Evolutionary conservation across 1,284 basidiomycete genomes (phyloP), one percentile per base, ranked within the genome.

Genomic region (Thelephora terrestris): DNA sequence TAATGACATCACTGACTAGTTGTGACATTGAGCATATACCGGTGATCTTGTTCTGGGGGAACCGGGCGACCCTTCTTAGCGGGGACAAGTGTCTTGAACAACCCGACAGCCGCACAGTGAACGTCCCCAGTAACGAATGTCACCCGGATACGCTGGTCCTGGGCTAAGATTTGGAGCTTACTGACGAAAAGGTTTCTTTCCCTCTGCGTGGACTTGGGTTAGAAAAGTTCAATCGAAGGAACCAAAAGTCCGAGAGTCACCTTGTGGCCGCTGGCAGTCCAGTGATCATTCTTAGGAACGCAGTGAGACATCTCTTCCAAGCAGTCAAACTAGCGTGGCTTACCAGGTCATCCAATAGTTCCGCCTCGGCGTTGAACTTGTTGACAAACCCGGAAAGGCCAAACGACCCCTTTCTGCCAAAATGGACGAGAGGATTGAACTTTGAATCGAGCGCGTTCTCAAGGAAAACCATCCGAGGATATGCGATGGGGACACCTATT

Each of bases 161-260:
- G 64, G 0, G 91, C 85, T 50, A 88, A 71, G 24, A 73, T 67
- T 61, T 95, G 91, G 50, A 90, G 70, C 57, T 85, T 76, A 52
- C 85, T 74, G 32, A 99, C 78, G 16, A 98, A 74, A 81, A 81
- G 85, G 63, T 98, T 98, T 46, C 95, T 81, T 64, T 98, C 95
- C 66, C 76, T 74, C 81, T 96, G 54, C 37, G 38, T 32, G 36
- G 32, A 47, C 29, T 39, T 48, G 25, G 47, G 21, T 17, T 2
- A 24, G 25, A 9, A 9, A 18, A 40, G 2, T 5, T 7, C 17
- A 16, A 34, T 12, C 3, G 7, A 29, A 7, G 16, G 24, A 17
- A 42, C 3, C 2, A 12, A 12, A 42, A 25, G 39, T 5, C 12
- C 21, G 21, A 37, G 4, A 48, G 53, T 17, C 46, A 82, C 85